A percentile compares a stretch with the other conserved stretches of the same genome.
phyloP scores from a whole-genome alignment of 2,329 filamentous ascomycete genomes.

The Alternaria brassicae region DNA sequence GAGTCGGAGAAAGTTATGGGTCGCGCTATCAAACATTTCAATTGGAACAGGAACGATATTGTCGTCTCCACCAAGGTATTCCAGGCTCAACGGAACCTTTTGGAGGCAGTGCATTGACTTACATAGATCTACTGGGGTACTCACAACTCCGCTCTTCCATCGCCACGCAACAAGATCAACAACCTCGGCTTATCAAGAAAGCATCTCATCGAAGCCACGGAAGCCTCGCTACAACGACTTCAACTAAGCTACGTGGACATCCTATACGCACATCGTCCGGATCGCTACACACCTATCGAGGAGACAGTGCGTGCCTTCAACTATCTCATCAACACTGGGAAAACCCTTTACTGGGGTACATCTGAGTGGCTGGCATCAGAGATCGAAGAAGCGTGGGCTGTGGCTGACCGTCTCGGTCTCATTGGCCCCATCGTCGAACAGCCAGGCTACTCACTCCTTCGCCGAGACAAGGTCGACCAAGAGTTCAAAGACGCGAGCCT shows the following conservation, averaged over 20 bases:
- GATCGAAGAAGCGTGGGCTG: slow-evolving; percentile 65
- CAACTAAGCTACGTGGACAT: slow-evolving; percentile 70
- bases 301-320: slow-evolving; percentile 75
- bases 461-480: slow-evolving; percentile 64
- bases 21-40: slow-evolving; percentile 63
- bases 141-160: slow-evolving; percentile 54
- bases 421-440: slow-evolving; percentile 62
- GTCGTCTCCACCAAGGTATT: slow-evolving; percentile 65
- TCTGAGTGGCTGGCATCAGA: slow-evolving; percentile 66
- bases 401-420: slow-evolving; percentile 65
- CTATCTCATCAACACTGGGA: slow-evolving; percentile 70
- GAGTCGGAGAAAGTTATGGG: slow-evolving; percentile 64
- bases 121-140: slow-evolving; percentile 68
- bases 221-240: slow-evolving; percentile 65
- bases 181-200: slow-evolving; percentile 73
- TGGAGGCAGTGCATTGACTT: neutral
- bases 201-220: slow-evolving; percentile 72
- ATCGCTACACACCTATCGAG: slow-evolving; percentile 72
- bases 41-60: slow-evolving; percentile 64
- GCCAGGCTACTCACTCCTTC: slow-evolving; percentile 66
- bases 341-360: slow-evolving; percentile 72
- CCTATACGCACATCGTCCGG: slow-evolving; percentile 72
- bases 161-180: slow-evolving; percentile 66
- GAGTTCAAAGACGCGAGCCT: slow-evolving; percentile 63
- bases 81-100: neutral